Conservation (phyloP, 805 yeast species). For the Tetrapisispora pingtungensis region DNA sequence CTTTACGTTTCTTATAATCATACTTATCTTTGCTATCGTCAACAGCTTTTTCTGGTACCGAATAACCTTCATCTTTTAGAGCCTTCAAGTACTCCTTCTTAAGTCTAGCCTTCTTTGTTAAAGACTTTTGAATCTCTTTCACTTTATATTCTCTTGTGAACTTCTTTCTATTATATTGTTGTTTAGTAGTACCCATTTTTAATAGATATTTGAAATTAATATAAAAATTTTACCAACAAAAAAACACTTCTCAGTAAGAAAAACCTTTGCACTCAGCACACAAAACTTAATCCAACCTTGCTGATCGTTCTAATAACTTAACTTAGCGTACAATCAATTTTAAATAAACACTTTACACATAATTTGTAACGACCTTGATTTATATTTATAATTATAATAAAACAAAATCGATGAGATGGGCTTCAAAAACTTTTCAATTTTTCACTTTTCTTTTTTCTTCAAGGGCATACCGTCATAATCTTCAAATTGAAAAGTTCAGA, state of each 20-base stretch:
- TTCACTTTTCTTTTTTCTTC: neutral
- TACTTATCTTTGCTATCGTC: constrained; percentile 6
- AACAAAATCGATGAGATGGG: neutral
- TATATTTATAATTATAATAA: too few species aligned
- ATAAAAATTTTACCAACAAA: too few species aligned
- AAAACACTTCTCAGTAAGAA: too few species aligned
- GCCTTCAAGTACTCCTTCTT: constrained; percentile 74
- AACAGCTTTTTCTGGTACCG: constrained; percentile 35
- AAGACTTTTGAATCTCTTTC: constrained; percentile 66
- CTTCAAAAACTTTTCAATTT: constrained; percentile 1
- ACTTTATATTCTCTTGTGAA: constrained; percentile 32
- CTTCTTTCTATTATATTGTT: constrained; percentile 26
- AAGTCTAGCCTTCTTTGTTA: constrained; percentile 70
- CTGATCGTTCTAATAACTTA: too few species aligned
- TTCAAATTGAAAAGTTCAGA: too few species aligned
- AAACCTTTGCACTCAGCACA: too few species aligned
- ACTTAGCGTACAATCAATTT: too few species aligned
- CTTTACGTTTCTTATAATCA: constrained; percentile 15
- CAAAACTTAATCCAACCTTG: too few species aligned
- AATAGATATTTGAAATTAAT: neutral
- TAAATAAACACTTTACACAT: too few species aligned
- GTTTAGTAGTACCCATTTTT: constrained; percentile 19
- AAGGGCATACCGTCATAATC: too few species aligned
- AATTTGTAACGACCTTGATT: too few species aligned
- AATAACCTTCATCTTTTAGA: constrained; percentile 59